These are phyloP conservation scores for Pythium aphanidermatum DNA, from an alignment of 352 stramenopile genomes.

Conservation along the genomic window DNA sequence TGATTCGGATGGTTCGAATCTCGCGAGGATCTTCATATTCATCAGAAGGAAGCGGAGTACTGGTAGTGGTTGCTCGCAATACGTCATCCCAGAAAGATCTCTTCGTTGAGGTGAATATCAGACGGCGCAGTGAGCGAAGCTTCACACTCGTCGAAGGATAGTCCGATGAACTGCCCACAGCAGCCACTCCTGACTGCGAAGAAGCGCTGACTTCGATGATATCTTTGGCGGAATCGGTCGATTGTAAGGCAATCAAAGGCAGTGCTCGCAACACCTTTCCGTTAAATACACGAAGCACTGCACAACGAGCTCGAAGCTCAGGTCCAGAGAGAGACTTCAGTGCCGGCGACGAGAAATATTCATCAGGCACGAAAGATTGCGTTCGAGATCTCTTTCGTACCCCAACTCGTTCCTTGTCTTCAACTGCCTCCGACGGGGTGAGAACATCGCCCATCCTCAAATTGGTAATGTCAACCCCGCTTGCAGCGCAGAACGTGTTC, in stretches of 20 bases:
- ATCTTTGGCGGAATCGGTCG: slow-evolving; percentile 35
- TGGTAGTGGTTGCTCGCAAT: slow-evolving; percentile 93
- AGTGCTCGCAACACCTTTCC: slow-evolving; percentile 84
- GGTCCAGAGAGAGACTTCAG: slow-evolving; percentile 54
- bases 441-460: slow-evolving; percentile 60
- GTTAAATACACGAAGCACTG: slow-evolving; percentile 91
- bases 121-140: slow-evolving; percentile 56
- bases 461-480: slow-evolving; percentile 82
- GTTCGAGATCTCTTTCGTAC: slow-evolving; percentile 20
- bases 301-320: slow-evolving; percentile 85
- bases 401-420: not conserved
- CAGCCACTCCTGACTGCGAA: not conserved
- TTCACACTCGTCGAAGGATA: slow-evolving; percentile 75
- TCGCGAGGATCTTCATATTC: slow-evolving; percentile 98
- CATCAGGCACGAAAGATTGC: slow-evolving; percentile 46
- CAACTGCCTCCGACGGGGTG: slow-evolving; percentile 22
- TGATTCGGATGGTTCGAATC: slow-evolving; percentile 97
- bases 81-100: slow-evolving; percentile 92
- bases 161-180: slow-evolving; percentile 23
- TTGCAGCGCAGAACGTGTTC: slow-evolving; percentile 73
- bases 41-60: slow-evolving; percentile 95
- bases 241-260: slow-evolving; percentile 74
- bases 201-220: slow-evolving; percentile 45
- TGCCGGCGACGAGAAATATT: slow-evolving; percentile 66
- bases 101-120: slow-evolving; percentile 92